phyloP scores from a whole-genome alignment of 768 basidiomycete genomes.

The Boletellus sp. region DNA sequence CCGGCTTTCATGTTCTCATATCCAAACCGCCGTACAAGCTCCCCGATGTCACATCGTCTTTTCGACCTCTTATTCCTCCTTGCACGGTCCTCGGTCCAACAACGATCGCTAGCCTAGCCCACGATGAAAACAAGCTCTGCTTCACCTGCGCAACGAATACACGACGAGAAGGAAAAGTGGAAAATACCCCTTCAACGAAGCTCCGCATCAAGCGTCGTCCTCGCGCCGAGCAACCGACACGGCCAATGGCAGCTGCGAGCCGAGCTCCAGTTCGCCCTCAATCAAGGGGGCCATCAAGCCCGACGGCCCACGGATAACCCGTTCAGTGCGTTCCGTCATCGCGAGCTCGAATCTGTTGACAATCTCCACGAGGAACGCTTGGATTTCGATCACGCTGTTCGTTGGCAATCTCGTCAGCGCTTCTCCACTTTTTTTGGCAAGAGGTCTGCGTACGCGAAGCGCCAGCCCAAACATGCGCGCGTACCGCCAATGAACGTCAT shows the following conservation, averaged over 20 bases:
- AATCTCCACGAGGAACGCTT: conserved; percentile 54
- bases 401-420: neutral
- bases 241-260: conserved; percentile 32
- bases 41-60: too few relatives aligned
- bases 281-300: conserved; percentile 34
- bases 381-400: conserved; percentile 46
- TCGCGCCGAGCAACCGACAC: conserved; percentile 17
- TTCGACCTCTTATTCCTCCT: too few relatives aligned
- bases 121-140: too few relatives aligned
- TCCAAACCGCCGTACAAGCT: too few relatives aligned
- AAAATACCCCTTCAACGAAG: too few relatives aligned
- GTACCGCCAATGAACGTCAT: conserved; percentile 29
- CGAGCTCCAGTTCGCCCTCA: conserved; percentile 31
- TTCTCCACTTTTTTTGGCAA: neutral
- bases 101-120: too few relatives aligned
- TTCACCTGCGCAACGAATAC: too few relatives aligned
- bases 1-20: too few relatives aligned
- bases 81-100: too few relatives aligned
- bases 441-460: conserved; percentile 24
- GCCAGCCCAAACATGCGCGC: conserved; percentile 30
- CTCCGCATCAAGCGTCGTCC: neutral
- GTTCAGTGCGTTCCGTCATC: conserved; percentile 28
- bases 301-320: conserved; percentile 29
- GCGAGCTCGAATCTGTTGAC: conserved; percentile 51
- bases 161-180: too few relatives aligned